Conservation (phyloP, 2,329 filamentous ascomycete species). For the Ascochyta viciae-villosae region DNA sequence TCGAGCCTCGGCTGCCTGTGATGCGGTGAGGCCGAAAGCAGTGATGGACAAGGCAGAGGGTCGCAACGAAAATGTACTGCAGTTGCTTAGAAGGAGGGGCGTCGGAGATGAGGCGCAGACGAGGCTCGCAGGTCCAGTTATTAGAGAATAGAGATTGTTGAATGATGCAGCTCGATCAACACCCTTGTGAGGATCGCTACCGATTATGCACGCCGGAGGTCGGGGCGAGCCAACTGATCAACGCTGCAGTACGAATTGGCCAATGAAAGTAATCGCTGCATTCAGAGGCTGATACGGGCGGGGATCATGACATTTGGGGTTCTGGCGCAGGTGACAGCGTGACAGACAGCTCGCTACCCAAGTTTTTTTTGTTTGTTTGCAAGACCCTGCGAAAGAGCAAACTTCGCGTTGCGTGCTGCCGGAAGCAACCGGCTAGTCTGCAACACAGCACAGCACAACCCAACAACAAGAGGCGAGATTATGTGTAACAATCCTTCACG, state of each 20-base stretch:
- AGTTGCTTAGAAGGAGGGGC: slow-evolving; percentile 8
- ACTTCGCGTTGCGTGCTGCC: background rate
- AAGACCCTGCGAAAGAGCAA: background rate
- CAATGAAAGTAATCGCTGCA: slow-evolving; percentile 24
- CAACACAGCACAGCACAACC: too few relatives aligned
- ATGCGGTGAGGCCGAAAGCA: slow-evolving; percentile 37
- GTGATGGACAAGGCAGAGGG: slow-evolving; percentile 21
- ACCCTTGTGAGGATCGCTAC: slow-evolving; percentile 13
- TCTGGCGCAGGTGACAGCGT: slow-evolving; percentile 1
- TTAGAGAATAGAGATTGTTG: slow-evolving; percentile 4
- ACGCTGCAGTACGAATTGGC: slow-evolving; percentile 29
- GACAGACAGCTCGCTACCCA: slow-evolving; percentile 15
- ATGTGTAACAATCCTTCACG: slow-evolving; percentile 2
- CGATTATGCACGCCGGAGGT: slow-evolving; percentile 20
- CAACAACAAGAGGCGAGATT: background rate
- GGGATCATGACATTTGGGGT: slow-evolving; percentile 4
- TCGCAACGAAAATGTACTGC: slow-evolving; percentile 17
- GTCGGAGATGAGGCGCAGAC: slow-evolving; percentile 6
- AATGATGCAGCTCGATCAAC: slow-evolving; percentile 18
- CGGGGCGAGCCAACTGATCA: slow-evolving; percentile 30
- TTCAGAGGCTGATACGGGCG: slow-evolving; percentile 6
- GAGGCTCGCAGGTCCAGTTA: slow-evolving; percentile 11
- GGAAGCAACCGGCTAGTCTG: background rate
- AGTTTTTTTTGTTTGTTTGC: background rate
- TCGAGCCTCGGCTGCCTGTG: slow-evolving; percentile 47